Conservation (phyloP, 495 filamentous ascomycete species). For the Tuber calosporum region DNA sequence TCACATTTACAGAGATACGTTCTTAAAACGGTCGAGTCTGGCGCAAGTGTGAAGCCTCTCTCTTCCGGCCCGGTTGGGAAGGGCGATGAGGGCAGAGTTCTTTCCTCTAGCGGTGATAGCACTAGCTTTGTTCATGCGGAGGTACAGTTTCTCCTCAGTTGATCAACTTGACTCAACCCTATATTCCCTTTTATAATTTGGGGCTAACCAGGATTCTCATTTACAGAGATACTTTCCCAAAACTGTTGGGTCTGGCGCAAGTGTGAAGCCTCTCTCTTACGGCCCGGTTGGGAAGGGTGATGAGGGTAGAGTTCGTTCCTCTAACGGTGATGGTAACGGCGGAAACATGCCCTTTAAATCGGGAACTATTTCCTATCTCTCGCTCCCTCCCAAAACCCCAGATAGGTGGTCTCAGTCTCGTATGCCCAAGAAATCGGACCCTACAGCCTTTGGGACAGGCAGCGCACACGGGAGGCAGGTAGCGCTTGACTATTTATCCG, state of each 20-base stretch:
- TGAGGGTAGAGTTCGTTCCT: not conserved
- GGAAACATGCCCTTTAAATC: not conserved
- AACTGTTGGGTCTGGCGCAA: not conserved
- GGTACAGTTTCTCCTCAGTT: not conserved
- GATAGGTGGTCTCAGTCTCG: not conserved
- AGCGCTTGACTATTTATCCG: not conserved
- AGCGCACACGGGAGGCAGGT: not conserved
- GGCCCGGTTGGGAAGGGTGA: not conserved
- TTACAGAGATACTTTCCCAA: not conserved
- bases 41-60: not conserved
- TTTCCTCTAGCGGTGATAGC: not conserved
- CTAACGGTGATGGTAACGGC: not conserved
- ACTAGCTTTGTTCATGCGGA: not conserved
- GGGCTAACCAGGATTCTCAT: not conserved
- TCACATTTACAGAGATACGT: not conserved
- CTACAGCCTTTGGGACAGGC: not conserved
- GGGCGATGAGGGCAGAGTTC: not conserved
- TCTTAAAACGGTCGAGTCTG: not conserved
- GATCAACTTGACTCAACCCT: not conserved
- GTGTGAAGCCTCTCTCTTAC: not conserved
- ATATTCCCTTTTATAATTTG: not conserved
- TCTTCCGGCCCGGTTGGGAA: not conserved
- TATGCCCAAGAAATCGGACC: not conserved
- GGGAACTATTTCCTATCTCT: not conserved
- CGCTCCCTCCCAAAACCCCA: not conserved